Conservation (phyloP, 2,329 filamentous ascomycete species). For the Colletotrichum brevisporum region DNA sequence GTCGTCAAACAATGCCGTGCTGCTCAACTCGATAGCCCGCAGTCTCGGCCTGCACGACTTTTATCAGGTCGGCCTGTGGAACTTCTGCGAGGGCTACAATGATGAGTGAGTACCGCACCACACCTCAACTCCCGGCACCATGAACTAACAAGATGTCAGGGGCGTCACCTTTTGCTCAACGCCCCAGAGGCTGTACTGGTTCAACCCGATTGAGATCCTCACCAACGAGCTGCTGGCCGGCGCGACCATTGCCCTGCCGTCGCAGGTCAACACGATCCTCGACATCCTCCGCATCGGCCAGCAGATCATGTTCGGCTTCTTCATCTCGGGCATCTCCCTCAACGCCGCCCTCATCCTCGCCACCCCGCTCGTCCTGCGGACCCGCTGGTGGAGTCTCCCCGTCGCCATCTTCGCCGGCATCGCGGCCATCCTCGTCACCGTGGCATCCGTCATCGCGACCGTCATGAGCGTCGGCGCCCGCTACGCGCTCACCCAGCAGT, state of each 20-base stretch:
- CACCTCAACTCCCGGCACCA: constrained; percentile 37
- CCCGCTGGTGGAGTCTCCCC: constrained; percentile 74
- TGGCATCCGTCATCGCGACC: constrained; percentile 82
- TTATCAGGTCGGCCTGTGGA: constrained; percentile 93
- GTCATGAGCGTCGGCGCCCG: constrained; percentile 88
- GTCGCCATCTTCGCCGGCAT: constrained; percentile 78
- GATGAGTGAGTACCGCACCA: constrained; percentile 61
- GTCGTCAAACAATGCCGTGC: constrained; percentile 76
- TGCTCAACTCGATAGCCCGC: constrained; percentile 90
- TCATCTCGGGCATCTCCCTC: constrained; percentile 79
- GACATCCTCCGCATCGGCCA: constrained; percentile 81
- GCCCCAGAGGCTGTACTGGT: constrained; percentile 84
- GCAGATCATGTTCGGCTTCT: constrained; percentile 91
- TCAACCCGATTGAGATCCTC: constrained; percentile 89
- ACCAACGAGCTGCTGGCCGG: constrained; percentile 84
- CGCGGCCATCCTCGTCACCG: constrained; percentile 75
- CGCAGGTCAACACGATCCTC: constrained; percentile 80
- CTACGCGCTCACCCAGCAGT: constrained; percentile 79
- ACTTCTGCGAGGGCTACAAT: constrained; percentile 89
- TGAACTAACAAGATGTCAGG: constrained; percentile 66
- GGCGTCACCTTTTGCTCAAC: constrained; percentile 83
- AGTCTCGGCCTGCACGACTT: constrained; percentile 93
- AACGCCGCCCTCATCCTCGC: constrained; percentile 80
- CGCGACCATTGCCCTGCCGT: constrained; percentile 85
- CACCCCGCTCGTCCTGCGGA: constrained; percentile 67